Evolutionary conservation across 2,329 filamentous ascomycete species (phyloP), one percentile per base, ranked within the genome.

Genomic region (Fusarium mundagurra): DNA sequence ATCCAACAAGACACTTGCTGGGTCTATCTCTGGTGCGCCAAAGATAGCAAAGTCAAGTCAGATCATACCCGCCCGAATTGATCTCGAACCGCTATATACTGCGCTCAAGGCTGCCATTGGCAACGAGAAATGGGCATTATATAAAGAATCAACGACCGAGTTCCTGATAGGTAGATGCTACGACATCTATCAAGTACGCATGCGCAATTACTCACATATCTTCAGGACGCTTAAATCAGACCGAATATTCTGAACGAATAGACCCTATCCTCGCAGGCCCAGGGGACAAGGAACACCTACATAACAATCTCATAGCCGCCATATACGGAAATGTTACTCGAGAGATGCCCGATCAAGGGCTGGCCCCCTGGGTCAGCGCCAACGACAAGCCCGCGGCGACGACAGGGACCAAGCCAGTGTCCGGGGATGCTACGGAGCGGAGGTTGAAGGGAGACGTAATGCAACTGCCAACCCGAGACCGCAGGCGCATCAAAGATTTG

Each of bases 311-410:
- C 59, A 84, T 93, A 71, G 86, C 90, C 65, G 90, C 89, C 63
- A 90, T 93, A 76, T 91, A 91, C 80, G 90, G 88, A 78, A 93
- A 93, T 86, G 88, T 92, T 69, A 92, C 90, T 41, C 85, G 91
- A 66, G 91, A 93, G 80, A 89, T 92, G 85, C 91, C 91, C 67
- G 91, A 92, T 73, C 86, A 87, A 79, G 91, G 91, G 76, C 87
- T 92, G 77, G 91, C 91, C 54, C 89, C 90, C 69, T 93, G 91
- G 91, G 91, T 93, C 80, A 92, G 90, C 80, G 90, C 91, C 62
- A 92, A 92, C 78, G 91, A 93, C 76, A 93, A 93, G 77, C 90
- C 90, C 24, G 83, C 87, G 24, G 83, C 88, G 17, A 86, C 85
- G 47, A 83, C 87, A 38, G 88, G 88, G 72, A 88, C 85, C 74